phyloP scores from a whole-genome alignment of 306 rosid species.

The Datisca glomerata region DNA sequence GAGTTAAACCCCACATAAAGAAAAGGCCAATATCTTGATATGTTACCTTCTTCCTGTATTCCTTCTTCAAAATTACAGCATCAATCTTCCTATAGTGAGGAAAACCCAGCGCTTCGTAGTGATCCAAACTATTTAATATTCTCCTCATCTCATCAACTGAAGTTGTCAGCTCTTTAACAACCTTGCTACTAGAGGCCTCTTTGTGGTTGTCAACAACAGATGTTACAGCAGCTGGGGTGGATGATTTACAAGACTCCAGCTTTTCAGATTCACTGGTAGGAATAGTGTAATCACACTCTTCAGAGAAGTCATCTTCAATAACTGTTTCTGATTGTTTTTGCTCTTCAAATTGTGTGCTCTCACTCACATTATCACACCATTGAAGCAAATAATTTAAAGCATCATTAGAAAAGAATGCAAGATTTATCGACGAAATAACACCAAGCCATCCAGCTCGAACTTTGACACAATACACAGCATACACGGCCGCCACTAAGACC shows the following conservation, averaged over 20 bases:
- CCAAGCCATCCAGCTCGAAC: conserved; percentile 90
- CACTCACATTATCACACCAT: conserved; percentile 80
- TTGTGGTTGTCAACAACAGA: conserved; percentile 34
- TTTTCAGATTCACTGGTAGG: conserved; percentile 61
- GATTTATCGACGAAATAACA: conserved; percentile 68
- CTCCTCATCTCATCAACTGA: conserved; percentile 81
- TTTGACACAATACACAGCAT: conserved; percentile 78
- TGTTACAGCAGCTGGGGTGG: conserved; percentile 43
- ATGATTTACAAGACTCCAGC: conserved; percentile 62
- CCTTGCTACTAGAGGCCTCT: conserved; percentile 43
- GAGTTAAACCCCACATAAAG: too few species aligned
- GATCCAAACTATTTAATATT: conserved; percentile 55
- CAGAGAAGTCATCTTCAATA: conserved; percentile 58
- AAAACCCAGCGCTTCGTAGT: conserved; percentile 82
- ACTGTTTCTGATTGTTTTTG: conserved; percentile 54
- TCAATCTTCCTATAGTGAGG: conserved; percentile 71
- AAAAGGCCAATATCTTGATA: background rate
- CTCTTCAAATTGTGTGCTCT: conserved; percentile 66
- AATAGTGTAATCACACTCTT: conserved; percentile 48
- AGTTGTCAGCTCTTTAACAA: conserved; percentile 38
- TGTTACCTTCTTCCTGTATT: conserved; percentile 71
- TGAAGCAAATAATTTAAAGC: conserved; percentile 64
- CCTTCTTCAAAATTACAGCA: conserved; percentile 50
- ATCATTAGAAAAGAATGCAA: conserved; percentile 80
- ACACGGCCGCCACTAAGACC: conserved; percentile 62